These are phyloP conservation scores for Melampsora allii-populina DNA, from an alignment of 1,284 basidiomycete genomes.

Conservation along the genomic window DNA sequence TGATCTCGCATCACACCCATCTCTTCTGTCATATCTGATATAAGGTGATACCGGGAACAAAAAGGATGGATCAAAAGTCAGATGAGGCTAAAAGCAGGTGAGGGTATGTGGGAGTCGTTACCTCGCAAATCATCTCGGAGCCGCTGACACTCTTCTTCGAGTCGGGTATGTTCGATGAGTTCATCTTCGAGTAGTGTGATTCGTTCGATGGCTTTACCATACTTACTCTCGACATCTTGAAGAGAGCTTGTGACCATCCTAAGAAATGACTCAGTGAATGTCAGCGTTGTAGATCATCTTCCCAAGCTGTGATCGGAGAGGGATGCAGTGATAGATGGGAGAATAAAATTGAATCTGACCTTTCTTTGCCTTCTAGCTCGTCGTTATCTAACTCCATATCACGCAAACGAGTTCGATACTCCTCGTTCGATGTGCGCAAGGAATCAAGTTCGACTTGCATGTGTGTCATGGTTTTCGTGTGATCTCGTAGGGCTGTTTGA, in stretches of 20 bases:
- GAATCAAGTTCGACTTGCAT: constrained; percentile 80
- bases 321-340: constrained; percentile 28
- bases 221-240: constrained; percentile 84
- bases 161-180: constrained; percentile 78
- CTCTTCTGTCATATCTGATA: constrained; percentile 36
- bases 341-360: constrained; percentile 52
- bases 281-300: too few relatives aligned
- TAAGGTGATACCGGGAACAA: too few relatives aligned
- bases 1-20: constrained; percentile 35
- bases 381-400: constrained; percentile 95
- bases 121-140: constrained; percentile 90
- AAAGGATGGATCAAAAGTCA: background rate
- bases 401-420: constrained; percentile 54
- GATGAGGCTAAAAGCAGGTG: background rate
- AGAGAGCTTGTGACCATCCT: constrained; percentile 82
- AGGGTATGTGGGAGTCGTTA: constrained; percentile 50
- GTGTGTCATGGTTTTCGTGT: constrained; percentile 79
- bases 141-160: constrained; percentile 89
- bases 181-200: constrained; percentile 97
- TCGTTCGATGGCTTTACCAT: constrained; percentile 87
- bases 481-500: constrained; percentile 78
- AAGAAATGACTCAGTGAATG: background rate
- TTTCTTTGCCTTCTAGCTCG: constrained; percentile 84
- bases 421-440: constrained; percentile 47
- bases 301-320: background rate